Evolutionary conservation across 1,284 basidiomycete genomes (phyloP).

Genomic region (Boletus calvinii): DNA sequence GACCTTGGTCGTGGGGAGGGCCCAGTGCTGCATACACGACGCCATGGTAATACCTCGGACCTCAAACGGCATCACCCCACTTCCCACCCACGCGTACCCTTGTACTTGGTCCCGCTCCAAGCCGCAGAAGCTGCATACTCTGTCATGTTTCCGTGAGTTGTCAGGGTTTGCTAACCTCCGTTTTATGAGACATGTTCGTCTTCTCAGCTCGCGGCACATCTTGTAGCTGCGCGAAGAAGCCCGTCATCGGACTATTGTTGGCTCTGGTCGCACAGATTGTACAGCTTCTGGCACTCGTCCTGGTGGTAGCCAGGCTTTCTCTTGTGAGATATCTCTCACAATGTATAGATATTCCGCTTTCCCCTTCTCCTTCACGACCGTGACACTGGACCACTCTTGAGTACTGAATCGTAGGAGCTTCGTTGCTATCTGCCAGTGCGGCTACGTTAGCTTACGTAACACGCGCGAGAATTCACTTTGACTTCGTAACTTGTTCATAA

Average conservation of each 20-base stretch:
- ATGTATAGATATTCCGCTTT: neutral
- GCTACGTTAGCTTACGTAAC: constrained; percentile 23
- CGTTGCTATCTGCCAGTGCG: no score
- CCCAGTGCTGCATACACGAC: neutral
- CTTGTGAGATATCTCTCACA: neutral
- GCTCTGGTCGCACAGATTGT: neutral
- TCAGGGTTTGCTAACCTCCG: neutral
- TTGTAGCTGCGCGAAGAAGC: neutral
- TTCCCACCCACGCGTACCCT: constrained; percentile 12
- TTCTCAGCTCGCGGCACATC: neutral
- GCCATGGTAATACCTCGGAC: neutral
- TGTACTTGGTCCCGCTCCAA: constrained; percentile 26
- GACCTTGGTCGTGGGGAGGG: neutral
- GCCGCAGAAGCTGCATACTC: constrained; percentile 34
- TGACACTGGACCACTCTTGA: neutral
- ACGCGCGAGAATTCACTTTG: neutral
- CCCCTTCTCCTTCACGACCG: neutral
- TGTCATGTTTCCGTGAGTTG: constrained; percentile 28
- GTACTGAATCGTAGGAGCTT: no score
- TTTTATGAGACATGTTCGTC: constrained; percentile 7
- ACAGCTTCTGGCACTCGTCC: neutral
- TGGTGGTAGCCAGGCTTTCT: neutral
- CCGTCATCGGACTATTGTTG: neutral
- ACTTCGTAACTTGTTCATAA: neutral
- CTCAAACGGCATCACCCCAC: neutral